Base-by-base conservation (phyloP, 345 rosid species). In the Sonneratia caseolaris region DNA sequence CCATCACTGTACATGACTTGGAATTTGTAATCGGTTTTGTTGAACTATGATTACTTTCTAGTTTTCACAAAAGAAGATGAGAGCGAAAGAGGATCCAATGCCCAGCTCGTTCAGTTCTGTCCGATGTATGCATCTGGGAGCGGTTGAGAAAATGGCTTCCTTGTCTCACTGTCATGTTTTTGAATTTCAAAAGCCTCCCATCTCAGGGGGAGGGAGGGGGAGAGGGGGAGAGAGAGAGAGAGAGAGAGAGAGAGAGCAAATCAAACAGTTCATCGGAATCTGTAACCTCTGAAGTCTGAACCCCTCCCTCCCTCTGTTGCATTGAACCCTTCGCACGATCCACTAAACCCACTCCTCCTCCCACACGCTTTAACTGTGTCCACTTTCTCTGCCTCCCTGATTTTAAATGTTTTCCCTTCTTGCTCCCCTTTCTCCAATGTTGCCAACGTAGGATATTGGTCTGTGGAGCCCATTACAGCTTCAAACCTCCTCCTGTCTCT, bases 161-260 rank as follows among this genome's bases (percentile, higher is more conserved):
- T 72, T 65, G 74, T 72, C 37, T 47, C 69, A 51, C 27, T 43
- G 38, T 48, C 51, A 38, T 57, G 32, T 64, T 57, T 56, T 73
- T 73, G 76, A 73, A 73, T 73, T 73, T 73, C 76, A 73, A 73
- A 73, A 49, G 35, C 75, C 76, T 9, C n/a, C 32, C 19, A 14
- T 6, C 68, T 7, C 68, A 24, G 62, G 4, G 27, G n/a, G 55
- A 48, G 53, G 15, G 55, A 49, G 62, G 32, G 32, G 32, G 32
- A 1, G 32, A 27, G 32, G 1, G 32, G 1, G 32, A 24, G 37
- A 0, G 15, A 61, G 13, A 56, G 62, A 57, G 64, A 22, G 66
- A 62, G 38, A 61, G 37, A 6, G 15, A 61, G 13, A 56, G 62
- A 57, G 64, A 22, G 66, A 62, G 38, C 66, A 62, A 35, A 36